phyloP scores from a whole-genome alignment of 1,284 basidiomycete species.

The Phellinidium pouzarii region DNA sequence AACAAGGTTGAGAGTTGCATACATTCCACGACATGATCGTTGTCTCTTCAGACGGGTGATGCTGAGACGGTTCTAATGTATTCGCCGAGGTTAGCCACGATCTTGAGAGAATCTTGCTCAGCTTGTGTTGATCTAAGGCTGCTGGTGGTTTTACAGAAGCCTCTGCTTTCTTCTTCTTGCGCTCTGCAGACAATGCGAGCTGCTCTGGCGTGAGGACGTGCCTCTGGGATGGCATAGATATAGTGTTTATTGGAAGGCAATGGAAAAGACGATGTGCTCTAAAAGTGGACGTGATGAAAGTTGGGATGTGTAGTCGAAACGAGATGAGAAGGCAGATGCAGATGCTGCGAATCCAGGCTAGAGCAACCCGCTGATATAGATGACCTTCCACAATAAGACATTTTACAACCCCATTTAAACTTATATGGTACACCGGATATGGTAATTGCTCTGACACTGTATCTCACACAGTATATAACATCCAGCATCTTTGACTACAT shows the following conservation, averaged over 20 bases:
- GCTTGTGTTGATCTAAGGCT: slow-evolving; percentile 19
- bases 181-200: slow-evolving; percentile 45
- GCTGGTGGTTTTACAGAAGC: slow-evolving; percentile 4
- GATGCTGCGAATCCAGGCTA: no score
- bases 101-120: slow-evolving; percentile 38
- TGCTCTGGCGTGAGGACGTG: slow-evolving; percentile 42
- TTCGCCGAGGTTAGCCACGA: slow-evolving; percentile 43
- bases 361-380: no score
- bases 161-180: slow-evolving; percentile 44
- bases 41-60: slow-evolving; percentile 25
- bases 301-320: background rate
- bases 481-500: no score
- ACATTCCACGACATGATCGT: slow-evolving; percentile 79
- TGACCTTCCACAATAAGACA: no score
- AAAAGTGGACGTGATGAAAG: background rate
- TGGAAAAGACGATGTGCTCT: background rate
- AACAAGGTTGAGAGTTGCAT: slow-evolving; percentile 28
- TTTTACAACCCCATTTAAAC: no score
- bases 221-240: slow-evolving; percentile 4
- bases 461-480: no score
- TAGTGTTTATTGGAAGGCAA: background rate
- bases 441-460: no score
- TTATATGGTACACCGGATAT: no score
- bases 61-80: slow-evolving; percentile 6
- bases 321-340: no score